A percentile compares a stretch with the other conserved stretches of the same genome.
These are phyloP conservation scores for Boletus sp. DNA, from an alignment of 768 basidiomycete genomes.

Conservation along the genomic window DNA sequence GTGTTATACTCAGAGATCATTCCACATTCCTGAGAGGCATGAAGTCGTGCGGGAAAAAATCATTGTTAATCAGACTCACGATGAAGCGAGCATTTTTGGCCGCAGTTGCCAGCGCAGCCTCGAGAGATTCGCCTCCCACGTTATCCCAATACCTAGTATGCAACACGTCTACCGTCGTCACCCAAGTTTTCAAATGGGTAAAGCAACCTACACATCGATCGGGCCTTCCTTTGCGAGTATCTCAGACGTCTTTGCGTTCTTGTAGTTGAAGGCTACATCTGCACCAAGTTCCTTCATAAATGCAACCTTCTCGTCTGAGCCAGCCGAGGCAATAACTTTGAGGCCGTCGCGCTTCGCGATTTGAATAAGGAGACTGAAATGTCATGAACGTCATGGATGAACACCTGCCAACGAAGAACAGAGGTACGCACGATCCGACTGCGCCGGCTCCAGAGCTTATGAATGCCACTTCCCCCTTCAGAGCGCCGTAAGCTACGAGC, in stretches of 20 bases:
- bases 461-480: constrained; percentile 48
- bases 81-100: constrained; percentile 48
- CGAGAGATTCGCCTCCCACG: constrained; percentile 59
- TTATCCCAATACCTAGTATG: constrained; percentile 34
- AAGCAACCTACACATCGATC: constrained; percentile 43
- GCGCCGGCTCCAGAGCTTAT: constrained; percentile 43
- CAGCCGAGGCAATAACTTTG: constrained; percentile 71
- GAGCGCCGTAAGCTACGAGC: background rate
- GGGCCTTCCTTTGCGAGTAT: constrained; percentile 57
- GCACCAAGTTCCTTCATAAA: constrained; percentile 59
- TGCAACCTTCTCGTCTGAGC: constrained; percentile 68
- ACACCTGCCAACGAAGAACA: background rate
- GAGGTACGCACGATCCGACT: constrained; percentile 55
- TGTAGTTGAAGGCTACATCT: constrained; percentile 74
- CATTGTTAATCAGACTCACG: constrained; percentile 12
- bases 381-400: constrained; percentile 3
- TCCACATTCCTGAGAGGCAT: constrained; percentile 33
- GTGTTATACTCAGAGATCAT: constrained; percentile 18
- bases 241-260: constrained; percentile 51
- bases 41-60: background rate
- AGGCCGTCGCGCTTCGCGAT: constrained; percentile 48
- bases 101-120: constrained; percentile 50
- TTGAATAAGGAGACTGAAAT: constrained; percentile 44
- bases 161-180: background rate
- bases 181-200: background rate